These are phyloP conservation scores for Talaromyces nanjingensis DNA, from an alignment of 495 filamentous ascomycete genomes.

Conservation along the genomic window DNA sequence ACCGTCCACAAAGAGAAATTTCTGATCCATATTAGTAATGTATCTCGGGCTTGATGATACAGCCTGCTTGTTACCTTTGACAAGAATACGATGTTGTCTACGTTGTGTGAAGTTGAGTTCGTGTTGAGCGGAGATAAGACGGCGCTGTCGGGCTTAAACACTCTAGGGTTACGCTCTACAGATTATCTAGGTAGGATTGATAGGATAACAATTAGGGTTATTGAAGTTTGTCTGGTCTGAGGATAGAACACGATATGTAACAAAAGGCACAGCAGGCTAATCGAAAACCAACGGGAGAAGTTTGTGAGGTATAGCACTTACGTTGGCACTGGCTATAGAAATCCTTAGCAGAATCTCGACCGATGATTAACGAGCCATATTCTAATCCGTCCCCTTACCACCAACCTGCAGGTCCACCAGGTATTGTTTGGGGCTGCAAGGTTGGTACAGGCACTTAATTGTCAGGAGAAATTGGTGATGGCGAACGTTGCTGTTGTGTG, in stretches of 20 bases:
- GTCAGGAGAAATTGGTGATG: no score
- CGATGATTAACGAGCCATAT: no score
- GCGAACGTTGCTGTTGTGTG: no score
- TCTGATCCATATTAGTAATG: slow-evolving; percentile 5
- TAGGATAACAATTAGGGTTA: neutral
- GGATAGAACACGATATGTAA: neutral
- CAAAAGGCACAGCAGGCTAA: neutral
- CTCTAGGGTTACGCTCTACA: neutral
- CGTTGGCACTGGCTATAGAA: no score
- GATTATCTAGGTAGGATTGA: neutral
- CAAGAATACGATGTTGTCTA: neutral
- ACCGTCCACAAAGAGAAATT: slow-evolving; percentile 18
- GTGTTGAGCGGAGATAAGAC: neutral
- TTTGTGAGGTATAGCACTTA: no score
- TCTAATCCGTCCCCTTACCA: no score
- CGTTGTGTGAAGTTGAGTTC: neutral
- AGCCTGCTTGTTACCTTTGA: neutral
- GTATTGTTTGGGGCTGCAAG: no score
- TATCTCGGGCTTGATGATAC: neutral
- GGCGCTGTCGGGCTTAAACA: neutral
- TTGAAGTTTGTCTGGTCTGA: neutral
- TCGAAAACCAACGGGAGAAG: no score
- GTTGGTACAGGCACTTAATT: no score
- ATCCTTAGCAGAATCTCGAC: no score
- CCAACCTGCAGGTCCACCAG: no score